Evolutionary conservation across 495 filamentous ascomycete genomes (phyloP), one percentile per base, ranked within the genome.

Genomic region (Jackrogersella multiformis): DNA sequence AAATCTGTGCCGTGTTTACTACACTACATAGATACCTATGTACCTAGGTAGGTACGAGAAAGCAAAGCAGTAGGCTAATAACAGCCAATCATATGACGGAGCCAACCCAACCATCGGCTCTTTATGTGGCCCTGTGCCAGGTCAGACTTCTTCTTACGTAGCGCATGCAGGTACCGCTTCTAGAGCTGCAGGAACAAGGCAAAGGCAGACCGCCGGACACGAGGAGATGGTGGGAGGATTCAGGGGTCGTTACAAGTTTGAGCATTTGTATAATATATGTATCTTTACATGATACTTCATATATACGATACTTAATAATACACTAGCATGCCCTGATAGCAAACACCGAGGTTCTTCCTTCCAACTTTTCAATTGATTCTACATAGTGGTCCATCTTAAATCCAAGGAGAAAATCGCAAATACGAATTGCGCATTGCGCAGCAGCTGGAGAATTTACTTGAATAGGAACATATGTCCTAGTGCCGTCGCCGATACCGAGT

Each of bases 181-280:
- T 32, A 55, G 36, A 59, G 57, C 68, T 70, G 68, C 68, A 70
- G 68, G 68, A 66, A 70, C 68, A 61, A 35, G 54, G 56, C 62
- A 24, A n/a, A 28, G 23, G 24, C 24, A 46, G 62, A 55, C 62
- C 52, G 39, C 61, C 38, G 6, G 53, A 62, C 57, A 70, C 45
- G 52, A 70, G 28, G 42, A 44, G 60, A 55, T 55, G 46, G 60
- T 28, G 38, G 49, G 20, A 52, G 65, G 49, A 45, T 66, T 55
- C 52, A 58, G 61, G 62, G 62, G 56, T 42, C 63, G 53, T 58
- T 24, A 60, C 49, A 64, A 42, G 57, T 57, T 51, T 46, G 24
- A 45, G 20, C 10, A 42, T 55, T 58, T 46, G 66, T 62, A 56
- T 30, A 34, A 4, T 0, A 7, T 5, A 44, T 53, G 66, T 68